A percentile compares a stretch with the other conserved stretches of the same genome.
phyloP scores from a whole-genome alignment of 805 yeast species.

The Dipodascus geniculatus region DNA sequence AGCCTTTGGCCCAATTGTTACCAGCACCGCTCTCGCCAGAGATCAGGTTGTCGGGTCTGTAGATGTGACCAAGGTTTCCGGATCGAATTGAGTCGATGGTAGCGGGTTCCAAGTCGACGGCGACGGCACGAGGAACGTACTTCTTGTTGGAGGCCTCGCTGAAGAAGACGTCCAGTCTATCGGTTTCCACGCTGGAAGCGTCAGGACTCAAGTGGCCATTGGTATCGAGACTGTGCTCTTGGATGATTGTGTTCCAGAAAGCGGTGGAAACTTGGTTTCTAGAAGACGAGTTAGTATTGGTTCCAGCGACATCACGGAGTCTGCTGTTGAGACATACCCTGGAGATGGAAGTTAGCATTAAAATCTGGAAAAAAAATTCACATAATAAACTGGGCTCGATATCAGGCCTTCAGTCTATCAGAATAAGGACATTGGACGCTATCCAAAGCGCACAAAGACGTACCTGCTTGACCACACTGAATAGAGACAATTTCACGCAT shows the following conservation, averaged over 20 bases:
- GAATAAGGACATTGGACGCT: no score
- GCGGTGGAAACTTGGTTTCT: constrained; percentile 31
- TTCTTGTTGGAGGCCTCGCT: constrained; percentile 78
- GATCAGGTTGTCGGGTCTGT: constrained; percentile 85
- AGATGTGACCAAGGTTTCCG: constrained; percentile 71
- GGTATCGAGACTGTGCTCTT: constrained; percentile 26
- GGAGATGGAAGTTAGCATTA: background rate
- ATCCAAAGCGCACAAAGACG: no score
- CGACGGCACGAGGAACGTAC: constrained; percentile 87
- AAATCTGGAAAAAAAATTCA: background rate
- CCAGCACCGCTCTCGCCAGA: constrained; percentile 91
- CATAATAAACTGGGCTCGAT: background rate
- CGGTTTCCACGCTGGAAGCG: constrained; percentile 18
- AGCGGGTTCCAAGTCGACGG: constrained; percentile 90
- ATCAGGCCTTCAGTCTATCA: no score
- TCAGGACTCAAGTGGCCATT: constrained; percentile 21
- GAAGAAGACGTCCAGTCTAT: constrained; percentile 71
- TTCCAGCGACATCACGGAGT: no score
- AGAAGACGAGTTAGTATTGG: background rate
- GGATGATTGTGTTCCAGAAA: constrained; percentile 28
- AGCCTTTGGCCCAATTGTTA: constrained; percentile 96
- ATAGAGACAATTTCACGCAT: constrained; percentile 35
- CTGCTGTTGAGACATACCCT: constrained; percentile 1
- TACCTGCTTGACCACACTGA: constrained; percentile 35
- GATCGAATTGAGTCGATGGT: constrained; percentile 77